phyloP scores from a whole-genome alignment of 768 basidiomycete genomes.

The Boletus sp. region DNA sequence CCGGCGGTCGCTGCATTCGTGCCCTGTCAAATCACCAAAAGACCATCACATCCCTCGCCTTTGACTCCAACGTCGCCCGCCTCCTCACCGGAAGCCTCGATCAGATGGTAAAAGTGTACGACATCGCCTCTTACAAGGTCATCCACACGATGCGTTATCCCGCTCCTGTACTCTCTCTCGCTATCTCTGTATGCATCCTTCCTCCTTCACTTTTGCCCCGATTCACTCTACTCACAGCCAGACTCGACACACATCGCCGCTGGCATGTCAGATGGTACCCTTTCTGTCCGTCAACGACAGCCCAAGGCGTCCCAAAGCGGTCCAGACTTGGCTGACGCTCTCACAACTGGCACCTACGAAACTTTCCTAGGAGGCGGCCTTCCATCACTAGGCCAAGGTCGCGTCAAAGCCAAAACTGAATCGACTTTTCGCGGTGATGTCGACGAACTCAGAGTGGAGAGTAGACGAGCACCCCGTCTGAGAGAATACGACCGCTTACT shows the following conservation, averaged over 20 bases:
- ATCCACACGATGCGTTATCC: constrained; percentile 99
- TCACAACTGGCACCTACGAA: constrained; percentile 60
- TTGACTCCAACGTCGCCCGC: constrained; percentile 71
- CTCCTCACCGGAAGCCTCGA: constrained; percentile 90
- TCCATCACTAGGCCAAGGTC: constrained; percentile 54
- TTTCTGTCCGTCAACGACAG: constrained; percentile 92
- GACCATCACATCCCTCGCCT: constrained; percentile 86
- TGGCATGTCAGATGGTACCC: constrained; percentile 96
- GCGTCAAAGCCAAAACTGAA: constrained; percentile 45
- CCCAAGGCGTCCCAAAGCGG: constrained; percentile 62
- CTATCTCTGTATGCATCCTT: constrained; percentile 67
- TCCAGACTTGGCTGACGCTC: constrained; percentile 34
- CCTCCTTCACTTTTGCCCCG: background rate
- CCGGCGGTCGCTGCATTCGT: constrained; percentile 82
- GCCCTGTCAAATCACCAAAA: constrained; percentile 98
- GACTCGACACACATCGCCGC: constrained; percentile 96
- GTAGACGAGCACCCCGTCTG: constrained; percentile 62
- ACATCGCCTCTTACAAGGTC: constrained; percentile 89
- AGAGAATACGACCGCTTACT: constrained; percentile 87
- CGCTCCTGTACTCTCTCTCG: constrained; percentile 84
- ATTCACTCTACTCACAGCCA: constrained; percentile 49
- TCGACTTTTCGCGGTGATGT: constrained; percentile 54
- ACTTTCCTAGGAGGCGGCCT: constrained; percentile 59
- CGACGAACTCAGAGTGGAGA: constrained; percentile 78
- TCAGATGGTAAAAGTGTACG: constrained; percentile 99